Conservation (phyloP, 495 filamentous ascomycete genomes). For the Lophiostoma macrostomum region DNA sequence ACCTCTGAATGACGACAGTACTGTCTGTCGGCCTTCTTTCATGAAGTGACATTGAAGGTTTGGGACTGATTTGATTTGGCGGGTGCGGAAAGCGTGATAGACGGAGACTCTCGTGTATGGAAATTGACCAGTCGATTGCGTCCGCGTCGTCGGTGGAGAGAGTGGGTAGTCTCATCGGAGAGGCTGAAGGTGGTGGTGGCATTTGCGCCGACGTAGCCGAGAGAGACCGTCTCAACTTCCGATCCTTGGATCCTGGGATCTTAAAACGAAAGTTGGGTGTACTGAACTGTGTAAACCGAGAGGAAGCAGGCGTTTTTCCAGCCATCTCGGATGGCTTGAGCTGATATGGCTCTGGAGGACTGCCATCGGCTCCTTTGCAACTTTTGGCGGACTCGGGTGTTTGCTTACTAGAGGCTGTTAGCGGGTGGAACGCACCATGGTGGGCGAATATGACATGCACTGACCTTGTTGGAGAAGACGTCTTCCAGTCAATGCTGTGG, state of each 20-base stretch:
- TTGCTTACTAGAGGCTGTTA: constrained; percentile 4
- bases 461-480: constrained; percentile 17
- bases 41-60: not conserved
- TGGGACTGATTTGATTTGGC: not conserved
- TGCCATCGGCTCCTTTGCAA: constrained; percentile 5
- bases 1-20: not conserved
- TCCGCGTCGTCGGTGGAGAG: constrained; percentile 11
- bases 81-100: constrained; percentile 23
- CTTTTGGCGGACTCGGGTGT: constrained; percentile 7
- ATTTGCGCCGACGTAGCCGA: constrained; percentile 22
- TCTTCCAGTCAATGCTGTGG: constrained; percentile 33
- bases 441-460: not conserved
- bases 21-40: not conserved
- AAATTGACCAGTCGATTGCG: constrained; percentile 15
- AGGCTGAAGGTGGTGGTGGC: constrained; percentile 2
- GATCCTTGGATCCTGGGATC: not conserved
- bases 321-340: constrained; percentile 6
- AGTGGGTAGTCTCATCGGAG: constrained; percentile 22
- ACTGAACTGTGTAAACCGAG: constrained; percentile 8
- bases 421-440: not conserved
- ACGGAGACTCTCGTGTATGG: constrained; percentile 25
- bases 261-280: constrained; percentile 20
- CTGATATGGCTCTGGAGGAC: constrained; percentile 16
- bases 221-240: constrained; percentile 22
- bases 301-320: not conserved